Evolutionary conservation across 805 yeast genomes (phyloP).

Genomic region (Yueomyces sp.): DNA sequence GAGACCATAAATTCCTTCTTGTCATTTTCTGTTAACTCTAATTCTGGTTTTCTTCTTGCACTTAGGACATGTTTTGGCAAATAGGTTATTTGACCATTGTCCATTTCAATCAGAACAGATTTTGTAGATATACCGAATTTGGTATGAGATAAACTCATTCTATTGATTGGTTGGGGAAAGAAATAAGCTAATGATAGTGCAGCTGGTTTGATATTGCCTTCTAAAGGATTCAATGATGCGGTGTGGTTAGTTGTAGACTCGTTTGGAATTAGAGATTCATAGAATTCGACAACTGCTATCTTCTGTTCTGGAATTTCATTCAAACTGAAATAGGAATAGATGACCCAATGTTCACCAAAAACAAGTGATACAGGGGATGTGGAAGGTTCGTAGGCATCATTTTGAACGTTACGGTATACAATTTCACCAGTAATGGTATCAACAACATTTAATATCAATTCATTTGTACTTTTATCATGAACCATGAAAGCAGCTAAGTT

Average conservation of each 20-base stretch:
- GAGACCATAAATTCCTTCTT: constrained; percentile 42
- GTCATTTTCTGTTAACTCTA: constrained; percentile 38
- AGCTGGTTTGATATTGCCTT: constrained; percentile 29
- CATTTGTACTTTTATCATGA: constrained; percentile 14
- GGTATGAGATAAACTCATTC: constrained; percentile 43
- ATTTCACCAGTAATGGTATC: constrained; percentile 62
- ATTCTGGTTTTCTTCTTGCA: constrained; percentile 53
- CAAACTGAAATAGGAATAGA: constrained; percentile 47
- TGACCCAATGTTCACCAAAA: constrained; percentile 75
- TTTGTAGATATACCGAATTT: constrained; percentile 56
- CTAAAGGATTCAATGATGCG: constrained; percentile 6
- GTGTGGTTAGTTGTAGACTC: constrained; percentile 21
- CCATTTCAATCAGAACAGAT: constrained; percentile 45
- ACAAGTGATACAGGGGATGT: constrained; percentile 32
- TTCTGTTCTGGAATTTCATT: constrained; percentile 40
- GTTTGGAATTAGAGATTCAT: constrained; percentile 49
- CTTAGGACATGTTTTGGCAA: constrained; percentile 60
- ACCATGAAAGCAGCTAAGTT: constrained; percentile 44
- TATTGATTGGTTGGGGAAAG: constrained; percentile 43
- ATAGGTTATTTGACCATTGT: constrained; percentile 46
- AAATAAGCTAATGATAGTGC: constrained; percentile 44
- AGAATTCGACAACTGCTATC: constrained; percentile 64
- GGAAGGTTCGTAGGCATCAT: constrained; percentile 20
- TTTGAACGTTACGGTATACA: constrained; percentile 32
- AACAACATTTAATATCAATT: constrained; percentile 38